Evolutionary conservation across 305 asterid species (phyloP), one percentile per base, ranked within the genome.

Genomic region (Fraxinus platypoda): DNA sequence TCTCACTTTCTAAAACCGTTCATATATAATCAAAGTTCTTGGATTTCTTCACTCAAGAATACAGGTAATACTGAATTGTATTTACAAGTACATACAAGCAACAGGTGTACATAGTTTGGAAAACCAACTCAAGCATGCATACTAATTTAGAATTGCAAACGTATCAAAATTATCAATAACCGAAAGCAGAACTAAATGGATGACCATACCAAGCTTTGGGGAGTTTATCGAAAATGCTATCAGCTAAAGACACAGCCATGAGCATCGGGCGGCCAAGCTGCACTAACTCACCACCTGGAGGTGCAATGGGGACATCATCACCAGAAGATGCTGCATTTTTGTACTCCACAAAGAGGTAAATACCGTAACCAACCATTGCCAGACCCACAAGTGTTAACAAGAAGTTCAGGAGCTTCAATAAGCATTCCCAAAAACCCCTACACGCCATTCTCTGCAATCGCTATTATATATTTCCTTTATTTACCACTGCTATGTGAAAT

Each of bases 181-280:
- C 12, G 7, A 68, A 68, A 28, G 8, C 8, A 13, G 25, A 82
- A 49, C 12, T 11, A 41, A 77, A 75, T 43, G 19, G 70, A 64
- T 68, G 15, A 76, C 2, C 93, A 31, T 93, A 94, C 99, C 99
- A 96, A 62, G 98, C 94, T 88, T 92, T 94, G 15, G 99, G 99
- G 80, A 96, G 96, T 74, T 96, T 96, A 89, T 94, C 98, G 41
- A 93, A 91, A 79, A 93, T 87, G 93, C 43, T 93, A 82, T 83
- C 91, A 62, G 81, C 91, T 83, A 91, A 81, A 78, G 97, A 87
- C 74, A 97, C 90, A 25, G 92, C 88, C 82, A 94, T 83, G 41
- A 97, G 89, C 97, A 97, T 88, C 21, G 99, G 99, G 25, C 99
- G 96, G 75, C 99, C 98, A 11, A 97, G 85, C 90, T 91, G 88